phyloP scores from a whole-genome alignment of 345 rosid species.

The Gossypium turneri region DNA sequence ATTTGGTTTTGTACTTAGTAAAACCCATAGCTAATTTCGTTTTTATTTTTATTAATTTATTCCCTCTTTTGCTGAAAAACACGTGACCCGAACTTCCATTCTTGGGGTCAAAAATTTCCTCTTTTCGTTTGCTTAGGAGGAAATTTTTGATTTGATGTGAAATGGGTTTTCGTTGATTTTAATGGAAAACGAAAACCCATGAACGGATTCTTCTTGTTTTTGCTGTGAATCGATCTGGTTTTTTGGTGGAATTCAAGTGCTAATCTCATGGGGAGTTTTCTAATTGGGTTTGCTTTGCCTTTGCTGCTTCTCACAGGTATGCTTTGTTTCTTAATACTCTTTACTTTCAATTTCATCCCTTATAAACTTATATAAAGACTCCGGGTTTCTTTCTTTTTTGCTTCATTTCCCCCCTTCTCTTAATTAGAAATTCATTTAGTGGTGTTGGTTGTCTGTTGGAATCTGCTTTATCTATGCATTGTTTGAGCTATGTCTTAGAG shows the following conservation, averaged over 20 bases:
- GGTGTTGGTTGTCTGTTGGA: not conserved
- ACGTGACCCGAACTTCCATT: not conserved
- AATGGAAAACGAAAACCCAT: slow-evolving; percentile 12
- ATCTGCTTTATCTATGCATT: not conserved
- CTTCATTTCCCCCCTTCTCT: too few relatives aligned
- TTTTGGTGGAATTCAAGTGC: slow-evolving; percentile 19
- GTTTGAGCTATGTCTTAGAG: not conserved
- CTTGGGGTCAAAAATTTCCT: not conserved
- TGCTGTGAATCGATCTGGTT: slow-evolving; percentile 23
- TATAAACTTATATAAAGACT: not conserved
- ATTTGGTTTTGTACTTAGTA: not conserved
- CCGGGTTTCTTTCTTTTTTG: not conserved
- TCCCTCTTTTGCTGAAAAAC: not conserved
- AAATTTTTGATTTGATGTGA: slow-evolving; percentile 18
- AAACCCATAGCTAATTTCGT: slow-evolving; percentile 11
- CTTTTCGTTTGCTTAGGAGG: not conserved
- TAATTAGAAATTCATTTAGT: not conserved
- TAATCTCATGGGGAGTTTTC: slow-evolving; percentile 51
- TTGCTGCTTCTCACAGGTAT: slow-evolving; percentile 65
- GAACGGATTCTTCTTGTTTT: slow-evolving; percentile 25
- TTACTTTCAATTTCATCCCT: not conserved
- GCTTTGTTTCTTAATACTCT: not conserved
- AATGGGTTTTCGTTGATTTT: slow-evolving; percentile 27
- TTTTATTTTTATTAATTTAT: not conserved
- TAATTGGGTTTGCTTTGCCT: slow-evolving; percentile 73